Evolutionary conservation across 1,139 yeast species (phyloP), one percentile per base, ranked within the genome.

Genomic region (Pichia sp.): DNA sequence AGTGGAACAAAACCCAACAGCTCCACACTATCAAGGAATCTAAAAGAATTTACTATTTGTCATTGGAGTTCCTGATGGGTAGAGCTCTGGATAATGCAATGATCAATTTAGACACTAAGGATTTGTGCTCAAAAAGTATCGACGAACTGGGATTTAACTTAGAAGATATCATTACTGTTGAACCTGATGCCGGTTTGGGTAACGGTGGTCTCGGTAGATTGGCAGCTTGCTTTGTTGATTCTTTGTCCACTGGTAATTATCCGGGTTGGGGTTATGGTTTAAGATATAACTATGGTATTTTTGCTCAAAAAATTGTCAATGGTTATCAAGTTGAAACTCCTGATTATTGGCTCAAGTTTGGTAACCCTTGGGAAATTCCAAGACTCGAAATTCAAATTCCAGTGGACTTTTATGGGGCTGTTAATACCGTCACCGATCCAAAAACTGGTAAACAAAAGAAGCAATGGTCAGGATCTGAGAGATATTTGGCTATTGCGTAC

Each of bases 221-320:
- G 59, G 97, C 97, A 36, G 96, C 97, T 36, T 88, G 97, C 67
- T 88, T 86, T 60, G 79, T 90, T 45, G 97, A 90, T 67, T 86
- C 96, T 1, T 69, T 90, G 60, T 79, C 95, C 34, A 81, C 95
- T 6, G 82, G 85, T 55, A 81, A 86, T 63, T 86, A 85, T 64
- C 88, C 95, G 33, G 95, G 95, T 44, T 88, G 97, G 97, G 97
- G 97, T 51, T 90, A 90, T 64, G 97, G 97, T 49, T 71, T 88
- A 55, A 81, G 95, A 61, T 88, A 88, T 67, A 90, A 87, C 65
- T 88, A 88, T 62, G 97, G 96, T 64, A 90, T 90, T 56, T 90
- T 90, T 67, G 78, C 87, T 56, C 97, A 90, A 67, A 81, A 81
- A 63, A 87, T 90, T 60, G 75, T 87, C 53, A 87, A 90, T 59